Evolutionary conservation across 2,329 filamentous ascomycete species (phyloP), one percentile per base, ranked within the genome.

Genomic region (Dactylonectria macrodidyma): DNA sequence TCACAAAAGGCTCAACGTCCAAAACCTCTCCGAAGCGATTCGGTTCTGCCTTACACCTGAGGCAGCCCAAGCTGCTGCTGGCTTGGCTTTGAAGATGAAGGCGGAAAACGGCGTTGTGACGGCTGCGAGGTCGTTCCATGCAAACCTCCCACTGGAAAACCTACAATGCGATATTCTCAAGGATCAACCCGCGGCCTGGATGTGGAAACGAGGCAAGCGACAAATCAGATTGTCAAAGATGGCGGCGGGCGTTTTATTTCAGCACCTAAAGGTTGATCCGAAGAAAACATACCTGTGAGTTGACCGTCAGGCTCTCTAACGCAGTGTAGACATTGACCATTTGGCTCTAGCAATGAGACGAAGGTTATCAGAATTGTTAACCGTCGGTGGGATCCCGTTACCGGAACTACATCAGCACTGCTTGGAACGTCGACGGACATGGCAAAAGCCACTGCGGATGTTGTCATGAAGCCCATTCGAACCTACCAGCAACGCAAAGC

Each of bases 101-200:
- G 8, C 12, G 0, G 73, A 75, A 16, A 67, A 61, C 0, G 73
- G 72, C 1, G 72, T 75, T 1, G 24, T 65, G 2, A 64, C 70
- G 2, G 73, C 72, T 1, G 72, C 72, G 11, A 64, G 65, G 2
- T 76, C 68, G 4, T 76, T 76, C 36, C 73, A 76, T 46, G 67
- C 67, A 0, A 71, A 73, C 61, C 11, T 73, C 1, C 73, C 74
- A n/a, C 33, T 76, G 1, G 70, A 66, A 24, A 52, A 62, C 0
- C 68, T 75, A 44, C 64, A 55, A 16, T 75, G 73, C 12, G 71
- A 75, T 7, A 12, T 73, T 0, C 2, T 75, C 3, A 34, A 47
- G 0, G 62, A 72, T 2, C 41, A 38, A 1, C 36, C 57, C 0
- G 72, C 73, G 3, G 63, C 51, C 2, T 75, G 69, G 72, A 1